These are phyloP conservation scores for Fusarium circinatum DNA, from an alignment of 2,329 filamentous ascomycete species.

Conservation along the genomic window DNA sequence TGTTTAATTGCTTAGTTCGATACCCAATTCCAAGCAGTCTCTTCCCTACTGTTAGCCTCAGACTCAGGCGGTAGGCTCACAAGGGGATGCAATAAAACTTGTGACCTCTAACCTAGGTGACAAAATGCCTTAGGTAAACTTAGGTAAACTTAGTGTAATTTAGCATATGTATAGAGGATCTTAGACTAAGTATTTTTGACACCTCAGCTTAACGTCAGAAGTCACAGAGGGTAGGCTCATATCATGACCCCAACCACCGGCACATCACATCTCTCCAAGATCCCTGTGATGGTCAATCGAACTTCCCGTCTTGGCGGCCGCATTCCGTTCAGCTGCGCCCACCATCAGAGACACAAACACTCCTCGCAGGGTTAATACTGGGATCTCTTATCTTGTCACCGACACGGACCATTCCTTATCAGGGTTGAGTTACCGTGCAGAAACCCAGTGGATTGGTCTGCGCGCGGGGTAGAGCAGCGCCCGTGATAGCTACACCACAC, in stretches of 20 bases:
- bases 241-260: background rate
- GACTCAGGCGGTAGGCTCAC: background rate
- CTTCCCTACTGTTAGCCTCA: background rate
- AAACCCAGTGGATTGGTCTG: conserved; percentile 11
- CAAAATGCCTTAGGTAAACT: no score
- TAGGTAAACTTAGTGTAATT: no score
- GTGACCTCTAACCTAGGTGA: no score
- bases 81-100: no score
- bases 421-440: conserved; percentile 27
- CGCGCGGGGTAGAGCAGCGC: conserved; percentile 17
- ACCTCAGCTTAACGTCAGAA: no score
- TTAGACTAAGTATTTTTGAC: no score
- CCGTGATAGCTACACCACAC: conserved; percentile 1
- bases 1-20: background rate
- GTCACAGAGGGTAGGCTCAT: background rate
- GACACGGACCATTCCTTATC: conserved; percentile 19
- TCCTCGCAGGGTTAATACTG: background rate
- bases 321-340: background rate
- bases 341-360: background rate
- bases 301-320: conserved; percentile 3
- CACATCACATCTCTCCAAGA: background rate
- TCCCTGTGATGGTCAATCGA: background rate
- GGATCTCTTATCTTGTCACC: conserved; percentile 19
- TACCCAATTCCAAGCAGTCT: background rate
- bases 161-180: no score